A percentile compares a stretch with the other conserved stretches of the same genome.
Conservation (phyloP, 176 grass and related monocot genomes). For the Rhynchospora tenuis region DNA sequence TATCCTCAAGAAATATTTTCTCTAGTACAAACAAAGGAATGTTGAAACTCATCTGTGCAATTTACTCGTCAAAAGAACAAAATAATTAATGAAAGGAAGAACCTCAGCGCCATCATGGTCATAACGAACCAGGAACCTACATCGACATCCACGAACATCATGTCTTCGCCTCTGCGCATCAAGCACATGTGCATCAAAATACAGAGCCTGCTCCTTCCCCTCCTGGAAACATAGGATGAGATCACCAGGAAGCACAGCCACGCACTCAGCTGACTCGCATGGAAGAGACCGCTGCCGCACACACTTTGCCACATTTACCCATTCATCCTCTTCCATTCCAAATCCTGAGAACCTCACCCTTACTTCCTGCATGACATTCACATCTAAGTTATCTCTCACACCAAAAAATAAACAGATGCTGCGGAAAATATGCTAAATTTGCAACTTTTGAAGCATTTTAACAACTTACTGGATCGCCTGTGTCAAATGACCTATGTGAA, state of each 20-base stretch:
- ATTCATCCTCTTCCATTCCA: slow-evolving; percentile 91
- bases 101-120: slow-evolving; percentile 80
- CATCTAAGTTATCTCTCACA: neutral
- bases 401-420: neutral
- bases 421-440: neutral
- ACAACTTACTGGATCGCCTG: slow-evolving; percentile 75
- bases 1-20: neutral
- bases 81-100: neutral
- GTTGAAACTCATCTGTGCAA: neutral
- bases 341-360: slow-evolving; percentile 80
- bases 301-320: slow-evolving; percentile 74
- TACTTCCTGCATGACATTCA: slow-evolving; percentile 67
- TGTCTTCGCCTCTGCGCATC: slow-evolving; percentile 68
- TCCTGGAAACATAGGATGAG: slow-evolving; percentile 98
- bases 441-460: slow-evolving; percentile 10
- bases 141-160: slow-evolving; percentile 94
- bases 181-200: slow-evolving; percentile 79
- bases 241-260: slow-evolving; percentile 48
- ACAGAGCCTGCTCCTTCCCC: slow-evolving; percentile 56
- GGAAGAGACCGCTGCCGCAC: slow-evolving; percentile 86
- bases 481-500: slow-evolving; percentile 47
- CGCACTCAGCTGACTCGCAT: slow-evolving; percentile 70
- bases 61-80: neutral
- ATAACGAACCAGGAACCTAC: slow-evolving; percentile 69
- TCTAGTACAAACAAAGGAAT: neutral